Evolutionary conservation across 306 rosid species (phyloP).

Genomic region (Cicer arietinum): DNA sequence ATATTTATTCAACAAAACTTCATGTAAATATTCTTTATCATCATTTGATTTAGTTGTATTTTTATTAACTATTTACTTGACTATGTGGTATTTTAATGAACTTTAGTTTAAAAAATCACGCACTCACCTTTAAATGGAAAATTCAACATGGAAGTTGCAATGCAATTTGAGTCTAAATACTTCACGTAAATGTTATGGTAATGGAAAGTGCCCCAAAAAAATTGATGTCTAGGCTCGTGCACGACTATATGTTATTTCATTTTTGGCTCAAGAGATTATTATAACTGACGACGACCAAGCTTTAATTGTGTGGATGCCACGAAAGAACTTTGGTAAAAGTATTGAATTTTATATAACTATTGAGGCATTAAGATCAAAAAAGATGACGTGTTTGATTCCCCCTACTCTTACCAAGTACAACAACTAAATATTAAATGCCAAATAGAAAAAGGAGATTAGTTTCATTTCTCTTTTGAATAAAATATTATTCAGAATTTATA

Average conservation of each 20-base stretch:
- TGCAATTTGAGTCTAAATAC: no score
- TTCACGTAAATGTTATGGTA: no score
- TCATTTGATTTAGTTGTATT: no score
- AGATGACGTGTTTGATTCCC: slow-evolving; percentile 31
- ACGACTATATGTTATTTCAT: slow-evolving; percentile 5
- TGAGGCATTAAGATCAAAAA: slow-evolving; percentile 5
- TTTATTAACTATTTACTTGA: no score
- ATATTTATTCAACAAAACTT: no score
- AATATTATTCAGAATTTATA: neutral
- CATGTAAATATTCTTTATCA: no score
- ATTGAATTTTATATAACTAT: neutral
- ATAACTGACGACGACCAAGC: neutral
- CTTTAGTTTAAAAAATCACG: no score
- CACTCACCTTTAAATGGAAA: no score
- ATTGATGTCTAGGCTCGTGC: neutral
- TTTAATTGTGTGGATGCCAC: slow-evolving; percentile 49
- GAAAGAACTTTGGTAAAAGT: slow-evolving; percentile 32
- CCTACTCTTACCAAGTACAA: slow-evolving; percentile 3
- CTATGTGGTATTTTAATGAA: no score
- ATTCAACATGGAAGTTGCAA: no score
- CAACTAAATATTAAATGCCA: slow-evolving; percentile 23
- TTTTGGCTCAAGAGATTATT: neutral
- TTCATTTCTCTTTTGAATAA: slow-evolving; percentile 1
- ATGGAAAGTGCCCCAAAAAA: no score
- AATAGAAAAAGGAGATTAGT: neutral